Evolutionary conservation across 257 asterid species (phyloP).

Genomic region (Nicotiana knightiana): DNA sequence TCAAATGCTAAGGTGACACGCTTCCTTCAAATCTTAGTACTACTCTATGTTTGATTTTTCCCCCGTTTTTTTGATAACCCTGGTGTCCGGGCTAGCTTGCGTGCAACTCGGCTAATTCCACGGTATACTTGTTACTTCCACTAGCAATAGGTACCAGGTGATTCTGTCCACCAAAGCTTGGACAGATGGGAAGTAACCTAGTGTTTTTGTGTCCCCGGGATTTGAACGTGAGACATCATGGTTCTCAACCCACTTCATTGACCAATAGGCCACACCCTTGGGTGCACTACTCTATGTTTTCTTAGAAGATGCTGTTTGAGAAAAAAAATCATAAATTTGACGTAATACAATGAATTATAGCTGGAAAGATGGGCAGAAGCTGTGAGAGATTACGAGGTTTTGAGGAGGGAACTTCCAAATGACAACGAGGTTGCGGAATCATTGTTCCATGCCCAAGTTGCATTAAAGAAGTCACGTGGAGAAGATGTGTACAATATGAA

Average conservation of each 20-base stretch:
- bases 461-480: constrained; percentile 66
- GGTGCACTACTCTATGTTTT: no score
- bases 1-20: constrained; percentile 49
- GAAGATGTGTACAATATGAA: constrained; percentile 75
- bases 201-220: no score
- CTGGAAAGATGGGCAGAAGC: constrained; percentile 90
- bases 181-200: no score
- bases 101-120: no score
- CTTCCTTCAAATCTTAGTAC: neutral
- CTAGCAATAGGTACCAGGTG: no score
- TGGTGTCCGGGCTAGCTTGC: no score
- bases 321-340: constrained; percentile 33
- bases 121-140: no score
- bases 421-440: constrained; percentile 76
- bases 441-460: constrained; percentile 67
- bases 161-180: no score
- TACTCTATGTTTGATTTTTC: neutral
- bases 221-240: no score
- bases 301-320: neutral
- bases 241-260: no score
- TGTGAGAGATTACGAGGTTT: constrained; percentile 70
- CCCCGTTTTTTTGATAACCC: no score
- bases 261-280: no score
- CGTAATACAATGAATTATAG: constrained; percentile 47
- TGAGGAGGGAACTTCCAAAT: constrained; percentile 60